Percentiles rank a stretch among this genome's conserved stretches.
These are phyloP conservation scores for Stereum hirsutum DNA, from an alignment of 1,284 basidiomycete genomes.

Conservation along the genomic window DNA sequence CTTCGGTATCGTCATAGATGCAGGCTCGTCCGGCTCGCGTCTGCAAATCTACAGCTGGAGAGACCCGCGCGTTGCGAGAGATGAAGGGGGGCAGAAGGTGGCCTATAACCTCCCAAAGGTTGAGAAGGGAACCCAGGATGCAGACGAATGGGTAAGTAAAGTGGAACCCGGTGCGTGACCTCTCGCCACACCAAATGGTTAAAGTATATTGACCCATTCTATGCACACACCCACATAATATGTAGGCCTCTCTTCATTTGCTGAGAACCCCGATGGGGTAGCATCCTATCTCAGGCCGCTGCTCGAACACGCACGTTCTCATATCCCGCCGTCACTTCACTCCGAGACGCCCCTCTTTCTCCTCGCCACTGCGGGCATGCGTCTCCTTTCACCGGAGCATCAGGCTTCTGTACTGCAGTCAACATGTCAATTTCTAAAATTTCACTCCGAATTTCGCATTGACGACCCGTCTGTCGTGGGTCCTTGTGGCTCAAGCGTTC, in stretches of 20 bases:
- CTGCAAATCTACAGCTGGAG: conserved; percentile 97
- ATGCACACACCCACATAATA: background rate
- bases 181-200: background rate
- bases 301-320: conserved; percentile 72
- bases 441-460: conserved; percentile 70
- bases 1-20: conserved; percentile 96
- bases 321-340: conserved; percentile 82
- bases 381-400: conserved; percentile 64
- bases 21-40: conserved; percentile 93
- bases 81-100: conserved; percentile 35
- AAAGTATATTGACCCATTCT: background rate
- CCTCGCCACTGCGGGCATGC: conserved; percentile 97
- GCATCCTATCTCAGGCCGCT: conserved; percentile 75
- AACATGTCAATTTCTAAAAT: conserved; percentile 71
- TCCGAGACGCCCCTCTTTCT: conserved; percentile 86
- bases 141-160: conserved; percentile 84
- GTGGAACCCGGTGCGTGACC: conserved; percentile 82
- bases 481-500: conserved; percentile 83
- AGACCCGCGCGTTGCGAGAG: conserved; percentile 55
- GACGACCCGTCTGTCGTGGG: conserved; percentile 53
- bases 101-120: conserved; percentile 66
- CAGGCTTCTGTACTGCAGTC: conserved; percentile 68
- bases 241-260: conserved; percentile 84
- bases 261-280: conserved; percentile 59
- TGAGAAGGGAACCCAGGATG: conserved; percentile 81